Evolutionary conservation across 306 rosid species (phyloP).

Genomic region (Quercus suber): DNA sequence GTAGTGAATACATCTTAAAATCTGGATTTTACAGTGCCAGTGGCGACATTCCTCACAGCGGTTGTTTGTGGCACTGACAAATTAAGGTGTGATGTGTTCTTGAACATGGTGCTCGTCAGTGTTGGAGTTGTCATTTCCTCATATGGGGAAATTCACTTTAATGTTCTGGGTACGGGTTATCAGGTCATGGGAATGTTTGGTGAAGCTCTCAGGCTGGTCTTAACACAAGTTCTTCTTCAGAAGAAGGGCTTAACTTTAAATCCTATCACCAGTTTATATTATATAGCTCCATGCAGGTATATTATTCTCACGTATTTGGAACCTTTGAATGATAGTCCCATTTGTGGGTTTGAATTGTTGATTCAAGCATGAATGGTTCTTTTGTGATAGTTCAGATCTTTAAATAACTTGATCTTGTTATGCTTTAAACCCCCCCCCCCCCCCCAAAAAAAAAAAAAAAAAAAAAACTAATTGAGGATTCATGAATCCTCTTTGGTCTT

Average conservation of each 20-base stretch:
- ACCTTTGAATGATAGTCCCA: background rate
- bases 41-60: conserved; percentile 84
- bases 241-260: conserved; percentile 92
- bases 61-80: conserved; percentile 87
- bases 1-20: conserved; percentile 6
- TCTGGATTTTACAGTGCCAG: conserved; percentile 78
- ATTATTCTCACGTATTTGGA: conserved; percentile 10
- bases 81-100: conserved; percentile 90
- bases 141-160: conserved; percentile 93
- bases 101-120: conserved; percentile 96
- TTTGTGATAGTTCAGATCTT: background rate
- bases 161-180: conserved; percentile 82
- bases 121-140: conserved; percentile 95
- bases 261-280: conserved; percentile 91
- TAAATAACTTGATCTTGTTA: background rate
- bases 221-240: conserved; percentile 96
- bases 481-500: background rate
- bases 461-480: background rate
- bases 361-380: background rate
- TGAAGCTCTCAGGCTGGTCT: conserved; percentile 92
- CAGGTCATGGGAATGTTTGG: conserved; percentile 94
- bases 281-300: conserved; percentile 99
- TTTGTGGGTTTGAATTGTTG: background rate
- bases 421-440: background rate
- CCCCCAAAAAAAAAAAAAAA: no score